Base-by-base conservation (phyloP, 768 basidiomycete genomes). In the Leccinum broughii region DNA sequence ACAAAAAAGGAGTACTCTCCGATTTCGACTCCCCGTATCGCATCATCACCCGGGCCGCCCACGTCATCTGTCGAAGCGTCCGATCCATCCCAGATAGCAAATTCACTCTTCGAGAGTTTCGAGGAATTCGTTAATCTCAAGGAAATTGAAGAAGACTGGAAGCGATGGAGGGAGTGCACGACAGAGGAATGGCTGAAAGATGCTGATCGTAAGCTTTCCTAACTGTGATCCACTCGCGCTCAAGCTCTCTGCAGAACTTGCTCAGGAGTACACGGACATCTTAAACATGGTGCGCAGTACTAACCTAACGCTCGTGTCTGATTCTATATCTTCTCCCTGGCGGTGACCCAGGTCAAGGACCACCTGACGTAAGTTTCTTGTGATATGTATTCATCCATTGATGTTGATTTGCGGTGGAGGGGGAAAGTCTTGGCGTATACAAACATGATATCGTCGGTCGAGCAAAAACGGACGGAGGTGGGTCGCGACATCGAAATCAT, bases 141-240 rank as follows among this genome's bases (percentile, higher is more conserved):
- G 10, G 68, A 70, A n/a, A 64, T 67, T 17, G 61, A 60, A 32
- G 58, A 58, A 6, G 62, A 63, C 14, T 68, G 72, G 61, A 71
- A 66, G 44, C 64, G 61, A 54, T 73, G 73, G 73, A 66, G 49
- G 46, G 66, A 64, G 13, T 71, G 72, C 41, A 63, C 72, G 9
- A 68, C 51, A 39, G 72, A 73, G 20, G 72, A 73, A 52, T 73
- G 72, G 73, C 22, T 75, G 24, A 66, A 70, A 54, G 72, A 66
- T 20, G 58, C 65, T 20, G 73, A 75, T 17, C 64, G 72, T 75
- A n/a, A 55, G 70, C 57, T 51, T 32, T 35, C 15, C 26, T 5
- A 35, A 41, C 24, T 20, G 22, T 50, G 46, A 30, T 24, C 14
- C 4, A 22, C 50, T 9, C 4, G 35, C 30, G 34, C 60, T 56